Conservation (phyloP, 164 flowering plant genomes). For the Protea cynaroides region DNA sequence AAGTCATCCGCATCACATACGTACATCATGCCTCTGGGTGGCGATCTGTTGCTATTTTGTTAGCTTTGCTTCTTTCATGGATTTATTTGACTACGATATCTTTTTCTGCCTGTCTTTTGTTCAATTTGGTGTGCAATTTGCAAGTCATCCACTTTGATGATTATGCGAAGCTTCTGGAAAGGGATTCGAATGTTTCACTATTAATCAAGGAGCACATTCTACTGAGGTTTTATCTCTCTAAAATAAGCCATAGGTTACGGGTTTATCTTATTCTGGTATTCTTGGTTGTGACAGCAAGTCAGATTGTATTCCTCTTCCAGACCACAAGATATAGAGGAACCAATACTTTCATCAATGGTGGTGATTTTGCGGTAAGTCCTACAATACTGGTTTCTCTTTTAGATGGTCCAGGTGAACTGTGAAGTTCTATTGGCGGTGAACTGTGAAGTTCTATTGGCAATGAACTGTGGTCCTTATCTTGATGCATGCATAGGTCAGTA, state of each 20-base stretch:
- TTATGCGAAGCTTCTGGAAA: conserved; percentile 68
- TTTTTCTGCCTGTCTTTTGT: conserved; percentile 60
- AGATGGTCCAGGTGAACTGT: background rate
- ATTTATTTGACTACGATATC: conserved; percentile 55
- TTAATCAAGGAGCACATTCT: conserved; percentile 68
- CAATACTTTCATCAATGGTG: conserved; percentile 47
- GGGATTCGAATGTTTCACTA: conserved; percentile 43
- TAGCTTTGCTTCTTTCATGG: conserved; percentile 64
- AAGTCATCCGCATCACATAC: conserved; percentile 41
- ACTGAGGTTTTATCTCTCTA: conserved; percentile 61
- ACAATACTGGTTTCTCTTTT: background rate
- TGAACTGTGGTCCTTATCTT: background rate
- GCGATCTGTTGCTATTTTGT: conserved; percentile 38
- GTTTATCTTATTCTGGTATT: conserved; percentile 69
- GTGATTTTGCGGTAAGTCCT: conserved; percentile 53
- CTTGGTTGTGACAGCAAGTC: conserved; percentile 69
- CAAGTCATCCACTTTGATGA: conserved; percentile 87
- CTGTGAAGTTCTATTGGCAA: background rate
- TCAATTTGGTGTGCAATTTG: conserved; percentile 80
- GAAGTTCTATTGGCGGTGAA: background rate
- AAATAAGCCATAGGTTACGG: conserved; percentile 91
- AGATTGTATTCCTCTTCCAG: conserved; percentile 55
- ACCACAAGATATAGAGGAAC: conserved; percentile 51
- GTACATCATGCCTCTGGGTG: conserved; percentile 52
- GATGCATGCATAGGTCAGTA: background rate